These are phyloP conservation scores for Zea mays DNA, from an alignment of 176 grass and related monocot species.

Conservation along the genomic window DNA sequence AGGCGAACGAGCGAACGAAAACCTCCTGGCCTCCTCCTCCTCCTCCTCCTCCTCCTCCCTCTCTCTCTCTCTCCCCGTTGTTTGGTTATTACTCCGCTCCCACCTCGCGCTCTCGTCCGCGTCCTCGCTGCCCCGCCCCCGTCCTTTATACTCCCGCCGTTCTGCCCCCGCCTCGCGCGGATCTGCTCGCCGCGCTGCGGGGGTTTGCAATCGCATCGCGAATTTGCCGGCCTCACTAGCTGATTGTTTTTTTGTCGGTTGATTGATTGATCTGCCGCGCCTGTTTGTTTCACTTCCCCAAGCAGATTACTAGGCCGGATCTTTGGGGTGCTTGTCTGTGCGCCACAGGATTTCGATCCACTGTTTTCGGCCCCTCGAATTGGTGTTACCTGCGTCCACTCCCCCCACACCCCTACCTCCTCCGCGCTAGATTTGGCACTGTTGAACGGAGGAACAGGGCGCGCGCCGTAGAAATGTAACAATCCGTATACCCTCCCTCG, in stretches of 20 bases:
- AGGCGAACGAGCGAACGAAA: background rate
- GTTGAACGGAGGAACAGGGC: background rate
- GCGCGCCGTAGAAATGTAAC: background rate
- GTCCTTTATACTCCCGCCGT: no score
- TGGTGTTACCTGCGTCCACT: background rate
- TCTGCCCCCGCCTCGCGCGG: background rate
- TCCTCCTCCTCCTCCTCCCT: no score
- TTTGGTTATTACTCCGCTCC: background rate
- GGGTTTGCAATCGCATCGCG: background rate
- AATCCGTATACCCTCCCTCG: background rate
- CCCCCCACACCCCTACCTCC: background rate
- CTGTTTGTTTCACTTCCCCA: background rate
- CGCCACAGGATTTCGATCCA: background rate
- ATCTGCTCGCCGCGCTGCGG: slow-evolving; percentile 26
- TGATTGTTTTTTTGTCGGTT: background rate
- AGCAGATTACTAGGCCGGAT: background rate
- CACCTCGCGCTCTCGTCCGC: no score
- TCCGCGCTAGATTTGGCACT: slow-evolving; percentile 19
- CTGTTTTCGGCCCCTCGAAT: background rate
- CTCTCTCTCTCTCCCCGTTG: no score
- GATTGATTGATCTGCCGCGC: background rate
- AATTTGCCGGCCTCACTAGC: background rate
- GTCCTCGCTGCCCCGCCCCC: background rate
- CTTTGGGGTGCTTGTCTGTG: background rate
- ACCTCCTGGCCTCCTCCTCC: no score